Percentiles rank a stretch among this genome's conserved stretches.
phyloP scores from a whole-genome alignment of 345 rosid genomes.

The Brassica incana region DNA sequence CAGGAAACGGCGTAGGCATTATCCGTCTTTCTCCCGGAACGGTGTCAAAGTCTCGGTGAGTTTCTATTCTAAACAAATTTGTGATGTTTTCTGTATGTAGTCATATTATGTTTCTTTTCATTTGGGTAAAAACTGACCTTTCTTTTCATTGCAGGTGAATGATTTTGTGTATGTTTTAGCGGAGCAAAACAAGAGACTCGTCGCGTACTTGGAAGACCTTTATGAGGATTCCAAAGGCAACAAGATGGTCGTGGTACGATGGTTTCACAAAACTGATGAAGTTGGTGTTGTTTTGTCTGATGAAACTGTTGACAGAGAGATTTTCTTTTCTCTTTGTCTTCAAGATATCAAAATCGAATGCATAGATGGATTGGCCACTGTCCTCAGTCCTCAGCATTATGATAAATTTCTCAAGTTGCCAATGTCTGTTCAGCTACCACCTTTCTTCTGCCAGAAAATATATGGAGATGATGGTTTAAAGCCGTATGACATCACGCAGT shows the following conservation, averaged over 20 bases:
- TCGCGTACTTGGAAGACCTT: constrained; percentile 83
- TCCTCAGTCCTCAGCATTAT: constrained; percentile 73
- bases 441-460: constrained; percentile 63
- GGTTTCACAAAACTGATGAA: constrained; percentile 95
- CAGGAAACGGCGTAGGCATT: constrained; percentile 61
- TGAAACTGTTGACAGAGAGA: constrained; percentile 70
- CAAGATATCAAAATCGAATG: constrained; percentile 90
- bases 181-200: constrained; percentile 66
- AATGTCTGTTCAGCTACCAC: constrained; percentile 37
- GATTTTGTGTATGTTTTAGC: constrained; percentile 75
- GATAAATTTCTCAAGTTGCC: constrained; percentile 50
- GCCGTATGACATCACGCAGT: constrained; percentile 67
- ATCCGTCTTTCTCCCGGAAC: constrained; percentile 56
- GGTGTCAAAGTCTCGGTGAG: constrained; percentile 76
- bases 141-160: constrained; percentile 50
- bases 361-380: constrained; percentile 83
- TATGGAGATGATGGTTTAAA: constrained; percentile 59
- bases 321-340: constrained; percentile 77
- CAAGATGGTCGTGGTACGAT: constrained; percentile 76
- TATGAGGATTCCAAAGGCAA: constrained; percentile 70
- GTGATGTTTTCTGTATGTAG: background rate
- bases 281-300: constrained; percentile 64
- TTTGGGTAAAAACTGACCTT: background rate
- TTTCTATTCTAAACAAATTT: background rate
- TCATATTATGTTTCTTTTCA: background rate